Evolutionary conservation across 306 rosid genomes (phyloP).

Genomic region (Erythrophleum fordii): DNA sequence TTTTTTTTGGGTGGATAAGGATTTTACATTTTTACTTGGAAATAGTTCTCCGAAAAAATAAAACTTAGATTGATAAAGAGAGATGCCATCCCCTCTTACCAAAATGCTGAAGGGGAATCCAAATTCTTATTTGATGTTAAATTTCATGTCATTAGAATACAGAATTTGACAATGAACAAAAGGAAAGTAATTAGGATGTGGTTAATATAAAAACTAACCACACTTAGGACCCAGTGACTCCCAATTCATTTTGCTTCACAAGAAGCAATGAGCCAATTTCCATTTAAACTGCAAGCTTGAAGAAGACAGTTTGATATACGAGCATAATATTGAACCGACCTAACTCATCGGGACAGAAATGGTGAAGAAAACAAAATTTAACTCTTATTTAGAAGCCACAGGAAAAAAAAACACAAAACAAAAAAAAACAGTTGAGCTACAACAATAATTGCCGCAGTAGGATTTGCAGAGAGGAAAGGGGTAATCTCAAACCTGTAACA

Average conservation of each 20-base stretch:
- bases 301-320: not conserved
- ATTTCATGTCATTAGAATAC: slow-evolving; percentile 14
- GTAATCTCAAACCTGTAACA: slow-evolving; percentile 35
- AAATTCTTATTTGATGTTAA: not conserved
- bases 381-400: not conserved
- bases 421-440: not conserved
- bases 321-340: not conserved
- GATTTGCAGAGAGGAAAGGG: not conserved
- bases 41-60: not conserved
- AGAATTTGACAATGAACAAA: slow-evolving; percentile 13
- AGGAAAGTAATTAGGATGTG: not conserved
- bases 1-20: too few relatives aligned
- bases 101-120: not conserved
- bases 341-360: not conserved
- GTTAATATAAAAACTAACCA: not conserved
- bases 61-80: not conserved
- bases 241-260: slow-evolving; percentile 14
- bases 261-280: not conserved
- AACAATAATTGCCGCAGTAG: slow-evolving; percentile 10
- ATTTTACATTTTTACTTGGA: too few relatives aligned
- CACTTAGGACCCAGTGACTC: slow-evolving; percentile 7
- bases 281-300: not conserved
- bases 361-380: slow-evolving; percentile 1
- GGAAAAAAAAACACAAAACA: not conserved
- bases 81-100: not conserved